Evolutionary conservation across 805 yeast genomes (phyloP).

Genomic region (Wickerhamiella shivajii): DNA sequence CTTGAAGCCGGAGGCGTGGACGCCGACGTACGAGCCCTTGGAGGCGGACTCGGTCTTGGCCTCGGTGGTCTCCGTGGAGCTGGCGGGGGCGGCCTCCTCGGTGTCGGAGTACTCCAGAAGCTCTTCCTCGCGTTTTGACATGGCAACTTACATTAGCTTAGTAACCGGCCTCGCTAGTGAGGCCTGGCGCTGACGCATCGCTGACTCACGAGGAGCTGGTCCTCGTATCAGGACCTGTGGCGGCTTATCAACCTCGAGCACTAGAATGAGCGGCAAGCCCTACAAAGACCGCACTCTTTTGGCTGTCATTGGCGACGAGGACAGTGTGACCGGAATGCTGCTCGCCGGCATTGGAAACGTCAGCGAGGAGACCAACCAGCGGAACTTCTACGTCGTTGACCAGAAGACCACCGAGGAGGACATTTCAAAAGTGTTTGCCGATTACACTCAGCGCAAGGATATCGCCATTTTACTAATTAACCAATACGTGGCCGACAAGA

Average conservation of each 20-base stretch:
- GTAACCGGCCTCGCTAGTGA: no score
- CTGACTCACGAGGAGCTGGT: no score
- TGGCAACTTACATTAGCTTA: no score
- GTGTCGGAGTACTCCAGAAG: constrained; percentile 96
- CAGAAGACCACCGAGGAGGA: constrained; percentile 66
- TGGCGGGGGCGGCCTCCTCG: constrained; percentile 59
- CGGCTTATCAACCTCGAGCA: no score
- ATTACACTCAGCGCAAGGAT: constrained; percentile 70
- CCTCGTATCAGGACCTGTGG: no score
- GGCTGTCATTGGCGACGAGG: constrained; percentile 96
- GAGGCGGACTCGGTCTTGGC: constrained; percentile 27
- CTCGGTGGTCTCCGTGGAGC: constrained; percentile 8
- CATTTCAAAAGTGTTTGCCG: constrained; percentile 57
- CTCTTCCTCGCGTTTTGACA: constrained; percentile 73
- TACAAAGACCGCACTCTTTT: constrained; percentile 62
- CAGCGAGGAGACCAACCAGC: constrained; percentile 35
- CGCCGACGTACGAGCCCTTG: constrained; percentile 95
- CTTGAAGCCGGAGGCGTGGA: constrained; percentile 96
- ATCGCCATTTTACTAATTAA: constrained; percentile 86
- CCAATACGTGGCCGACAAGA: constrained; percentile 87
- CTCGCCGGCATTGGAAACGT: constrained; percentile 93
- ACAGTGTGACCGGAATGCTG: constrained; percentile 88
- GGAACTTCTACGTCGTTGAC: constrained; percentile 77
- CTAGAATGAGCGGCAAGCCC: no score
- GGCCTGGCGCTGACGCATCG: no score